These are phyloP conservation scores for Coemansia sp. DNA, from an alignment of 192 early-diverging fungal genomes.

Conservation along the genomic window DNA sequence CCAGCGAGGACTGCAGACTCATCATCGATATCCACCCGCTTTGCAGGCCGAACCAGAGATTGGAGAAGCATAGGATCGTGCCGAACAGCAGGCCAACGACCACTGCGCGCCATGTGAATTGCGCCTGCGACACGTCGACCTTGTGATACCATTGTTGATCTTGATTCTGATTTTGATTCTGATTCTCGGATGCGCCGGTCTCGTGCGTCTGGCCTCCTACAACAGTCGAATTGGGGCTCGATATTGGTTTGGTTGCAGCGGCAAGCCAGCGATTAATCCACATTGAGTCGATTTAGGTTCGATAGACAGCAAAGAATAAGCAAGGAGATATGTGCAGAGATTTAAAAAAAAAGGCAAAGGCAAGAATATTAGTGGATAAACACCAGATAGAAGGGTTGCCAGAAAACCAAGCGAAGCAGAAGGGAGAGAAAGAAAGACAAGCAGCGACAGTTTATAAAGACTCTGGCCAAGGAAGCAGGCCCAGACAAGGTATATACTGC, in stretches of 20 bases:
- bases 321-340: no score
- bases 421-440: no score
- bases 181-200: neutral
- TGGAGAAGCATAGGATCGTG: constrained; percentile 74
- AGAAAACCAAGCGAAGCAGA: no score
- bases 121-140: constrained; percentile 40
- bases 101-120: constrained; percentile 54
- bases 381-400: no score
- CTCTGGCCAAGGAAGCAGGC: no score
- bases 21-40: constrained; percentile 80
- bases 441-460: no score
- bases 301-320: neutral
- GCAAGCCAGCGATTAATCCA: neutral
- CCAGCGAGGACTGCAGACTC: constrained; percentile 68
- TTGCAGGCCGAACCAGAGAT: constrained; percentile 86
- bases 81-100: constrained; percentile 65
- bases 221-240: neutral
- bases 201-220: neutral
- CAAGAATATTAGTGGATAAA: neutral
- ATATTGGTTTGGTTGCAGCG: neutral
- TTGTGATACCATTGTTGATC: constrained; percentile 16
- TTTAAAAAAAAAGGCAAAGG: neutral
- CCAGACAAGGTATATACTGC: no score
- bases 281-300: no score
- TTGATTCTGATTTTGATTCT: no score